Evolutionary conservation across 2,329 filamentous ascomycete species (phyloP).

Genomic region (Trichoderma cornu-damae): DNA sequence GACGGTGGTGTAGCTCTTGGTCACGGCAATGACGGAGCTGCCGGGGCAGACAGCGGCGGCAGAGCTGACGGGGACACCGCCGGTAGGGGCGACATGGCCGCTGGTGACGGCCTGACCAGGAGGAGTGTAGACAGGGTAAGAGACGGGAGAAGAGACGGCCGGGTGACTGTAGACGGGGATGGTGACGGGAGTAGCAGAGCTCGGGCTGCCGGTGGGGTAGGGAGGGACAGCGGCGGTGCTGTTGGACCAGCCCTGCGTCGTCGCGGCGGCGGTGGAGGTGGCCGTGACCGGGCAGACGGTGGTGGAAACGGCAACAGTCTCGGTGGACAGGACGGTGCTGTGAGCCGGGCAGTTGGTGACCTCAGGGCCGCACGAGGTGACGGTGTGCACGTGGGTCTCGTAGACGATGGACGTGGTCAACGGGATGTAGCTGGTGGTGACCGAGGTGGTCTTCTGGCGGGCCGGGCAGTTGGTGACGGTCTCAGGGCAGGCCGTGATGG

Average conservation of each 20-base stretch:
- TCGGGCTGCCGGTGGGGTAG: slow-evolving; percentile 10
- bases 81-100: slow-evolving; percentile 17
- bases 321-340: slow-evolving; percentile 35
- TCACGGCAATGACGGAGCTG: slow-evolving; percentile 47
- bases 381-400: slow-evolving; percentile 54
- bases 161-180: slow-evolving; percentile 41
- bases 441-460: slow-evolving; percentile 35
- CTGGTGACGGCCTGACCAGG: slow-evolving; percentile 18
- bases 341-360: slow-evolving; percentile 57
- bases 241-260: slow-evolving; percentile 21
- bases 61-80: slow-evolving; percentile 12
- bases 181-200: slow-evolving; percentile 28
- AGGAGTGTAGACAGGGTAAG: slow-evolving; percentile 28
- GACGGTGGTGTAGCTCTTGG: slow-evolving; percentile 53
- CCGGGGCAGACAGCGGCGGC: slow-evolving; percentile 25
- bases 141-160: slow-evolving; percentile 44
- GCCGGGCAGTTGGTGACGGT: slow-evolving; percentile 58
- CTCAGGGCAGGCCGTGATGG: slow-evolving; percentile 57
- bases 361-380: slow-evolving; percentile 56
- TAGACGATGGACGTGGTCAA: slow-evolving; percentile 52
- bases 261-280: slow-evolving; percentile 28
- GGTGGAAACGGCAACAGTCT: slow-evolving; percentile 37
- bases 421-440: slow-evolving; percentile 37
- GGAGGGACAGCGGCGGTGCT: slow-evolving; percentile 20
- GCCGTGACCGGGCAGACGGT: slow-evolving; percentile 37